Conservation (phyloP, 2,329 filamentous ascomycete species). For the Botrytis medusae region DNA sequence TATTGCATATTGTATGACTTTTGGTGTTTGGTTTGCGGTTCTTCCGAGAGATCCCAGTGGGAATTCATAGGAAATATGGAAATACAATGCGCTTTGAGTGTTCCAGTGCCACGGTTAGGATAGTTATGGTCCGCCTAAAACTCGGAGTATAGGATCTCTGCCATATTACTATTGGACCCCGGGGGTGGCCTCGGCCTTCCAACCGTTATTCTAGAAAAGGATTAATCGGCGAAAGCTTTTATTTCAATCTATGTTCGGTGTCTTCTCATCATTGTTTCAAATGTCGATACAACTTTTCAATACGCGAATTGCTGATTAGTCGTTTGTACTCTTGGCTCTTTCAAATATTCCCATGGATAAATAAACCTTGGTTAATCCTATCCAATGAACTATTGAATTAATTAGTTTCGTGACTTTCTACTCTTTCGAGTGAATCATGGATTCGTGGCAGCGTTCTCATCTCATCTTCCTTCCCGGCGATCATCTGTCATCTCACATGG, state of each 20-base stretch:
- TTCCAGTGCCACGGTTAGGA: constrained; percentile 7
- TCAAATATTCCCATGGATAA: background rate
- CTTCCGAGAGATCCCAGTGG: background rate
- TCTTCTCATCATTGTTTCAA: background rate
- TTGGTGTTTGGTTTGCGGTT: background rate
- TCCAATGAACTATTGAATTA: background rate
- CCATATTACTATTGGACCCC: background rate
- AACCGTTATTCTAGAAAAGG: constrained; percentile 5
- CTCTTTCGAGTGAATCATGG: constrained; percentile 1
- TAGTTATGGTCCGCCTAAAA: background rate
- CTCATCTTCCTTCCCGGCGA: constrained; percentile 3
- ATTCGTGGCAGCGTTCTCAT: constrained; percentile 2
- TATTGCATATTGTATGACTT: background rate
- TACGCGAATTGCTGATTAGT: background rate
- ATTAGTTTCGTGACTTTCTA: constrained; percentile 18
- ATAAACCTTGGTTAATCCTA: background rate
- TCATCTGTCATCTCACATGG: constrained; percentile 9
- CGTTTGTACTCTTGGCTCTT: background rate
- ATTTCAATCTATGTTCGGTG: background rate
- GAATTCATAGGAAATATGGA: background rate
- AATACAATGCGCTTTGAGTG: background rate
- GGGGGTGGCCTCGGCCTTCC: background rate
- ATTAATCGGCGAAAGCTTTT: background rate
- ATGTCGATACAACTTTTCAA: background rate
- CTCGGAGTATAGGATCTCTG: background rate